Base-by-base conservation (phyloP, 1,139 yeast species). In the Tardiomyces depauwii region DNA sequence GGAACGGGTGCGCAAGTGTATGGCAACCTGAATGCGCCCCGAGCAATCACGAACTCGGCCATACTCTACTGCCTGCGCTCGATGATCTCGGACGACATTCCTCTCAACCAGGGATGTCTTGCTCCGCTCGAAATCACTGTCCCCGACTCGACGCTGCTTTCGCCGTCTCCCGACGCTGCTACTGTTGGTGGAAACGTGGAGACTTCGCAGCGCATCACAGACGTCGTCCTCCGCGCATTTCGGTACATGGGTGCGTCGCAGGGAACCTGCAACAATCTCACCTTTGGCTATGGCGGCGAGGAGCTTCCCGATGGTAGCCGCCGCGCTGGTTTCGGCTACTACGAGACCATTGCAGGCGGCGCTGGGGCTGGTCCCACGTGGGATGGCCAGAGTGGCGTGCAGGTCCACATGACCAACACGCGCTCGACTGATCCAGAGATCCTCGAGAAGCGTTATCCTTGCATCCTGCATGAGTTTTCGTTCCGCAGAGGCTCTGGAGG, bases 111-210 rank as follows among this genome's bases (percentile, higher is more conserved):
- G 57, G 95, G 95, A 7, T 85, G 94, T 59, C 71, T 86, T 53
- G 70, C 73, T 46, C 95, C 95, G 1, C 76, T 85, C 44, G 66
- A 75, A 5, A 73, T 86, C 47, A 64, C 64, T 18, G 81, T 87
- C 25, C 83, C 94, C 38, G 76, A 76, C 44, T 83, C 83, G 0
- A 76, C 86, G 1, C 71, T 86, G 6, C 72, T 86, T 23, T 71
- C 80, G 42, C 95, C 95, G 2, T 72, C 81, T 1, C 72, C 71
- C 39, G 86, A 82, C 43, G 91, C 91, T 16, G 95, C 95, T 1
- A 88, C 83, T 2, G 93, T 84, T 10, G 95, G 94, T 27, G 94
- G 94, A 7, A 86, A 85, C 60, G 93, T 84, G n/a, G 82, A 82
- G 62, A 85, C 95, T 0, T 79, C 91, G 1, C 95, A 86, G 63